Percentiles rank a stretch among this genome's conserved stretches.
Evolutionary conservation across 2,329 filamentous ascomycete species (phyloP).

Genomic region (Phialemoniopsis sp.): DNA sequence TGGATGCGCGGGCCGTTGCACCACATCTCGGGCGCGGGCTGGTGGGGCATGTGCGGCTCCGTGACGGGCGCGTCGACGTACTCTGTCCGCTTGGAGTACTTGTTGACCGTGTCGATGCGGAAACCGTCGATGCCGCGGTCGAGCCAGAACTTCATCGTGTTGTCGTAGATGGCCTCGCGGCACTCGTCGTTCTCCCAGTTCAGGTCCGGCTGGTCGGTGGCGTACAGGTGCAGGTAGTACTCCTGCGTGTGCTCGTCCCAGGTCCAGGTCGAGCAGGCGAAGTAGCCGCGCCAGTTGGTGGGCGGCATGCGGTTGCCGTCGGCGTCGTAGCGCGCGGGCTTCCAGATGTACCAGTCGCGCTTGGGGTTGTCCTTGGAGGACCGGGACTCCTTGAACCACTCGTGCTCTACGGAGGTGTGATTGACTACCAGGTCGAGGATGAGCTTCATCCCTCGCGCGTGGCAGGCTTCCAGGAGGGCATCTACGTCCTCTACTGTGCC

Average conservation of each 20-base stretch:
- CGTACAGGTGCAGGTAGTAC: slow-evolving; percentile 76
- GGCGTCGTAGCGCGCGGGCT: slow-evolving; percentile 31
- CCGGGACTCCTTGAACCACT: slow-evolving; percentile 66
- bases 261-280: slow-evolving; percentile 60
- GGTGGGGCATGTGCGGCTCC: slow-evolving; percentile 36
- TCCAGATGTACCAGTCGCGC: slow-evolving; percentile 48
- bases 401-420: slow-evolving; percentile 68
- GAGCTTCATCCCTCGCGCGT: slow-evolving; percentile 62
- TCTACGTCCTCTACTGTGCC: slow-evolving; percentile 65
- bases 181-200: slow-evolving; percentile 75
- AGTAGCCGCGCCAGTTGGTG: slow-evolving; percentile 70
- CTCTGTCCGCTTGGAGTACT: slow-evolving; percentile 60
- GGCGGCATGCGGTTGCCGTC: slow-evolving; percentile 63
- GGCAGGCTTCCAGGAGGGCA: slow-evolving; percentile 51
- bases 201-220: slow-evolving; percentile 72
- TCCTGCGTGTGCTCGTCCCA: slow-evolving; percentile 70
- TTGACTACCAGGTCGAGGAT: slow-evolving; percentile 77
- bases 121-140: slow-evolving; percentile 69
- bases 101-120: slow-evolving; percentile 71
- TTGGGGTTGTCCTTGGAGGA: slow-evolving; percentile 59
- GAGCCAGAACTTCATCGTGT: slow-evolving; percentile 76
- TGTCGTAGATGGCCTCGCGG: slow-evolving; percentile 65
- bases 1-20: slow-evolving; percentile 67
- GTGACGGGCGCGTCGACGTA: slow-evolving; percentile 48
- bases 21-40: slow-evolving; percentile 53